Evolutionary conservation across 202 grass and related monocot species (phyloP), one percentile per base, ranked within the genome.

Genomic region (Brachypodium distachyon): DNA sequence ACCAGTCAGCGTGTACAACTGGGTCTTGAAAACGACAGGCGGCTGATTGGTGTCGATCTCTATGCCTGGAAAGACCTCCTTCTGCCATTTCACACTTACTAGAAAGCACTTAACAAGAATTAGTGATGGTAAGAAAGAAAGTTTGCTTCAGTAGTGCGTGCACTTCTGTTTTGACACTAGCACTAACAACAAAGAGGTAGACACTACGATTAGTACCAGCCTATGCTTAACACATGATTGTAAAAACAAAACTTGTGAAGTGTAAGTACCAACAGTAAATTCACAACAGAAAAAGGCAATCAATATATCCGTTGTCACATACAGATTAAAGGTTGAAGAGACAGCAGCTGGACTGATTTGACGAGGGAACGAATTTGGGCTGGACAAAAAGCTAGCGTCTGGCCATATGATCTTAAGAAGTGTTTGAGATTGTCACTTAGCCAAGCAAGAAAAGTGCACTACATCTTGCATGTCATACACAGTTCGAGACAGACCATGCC

Each of bases 31-130:
- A 76, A 99, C 87, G 76, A 91, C 18, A 10, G 96, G 96, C 7
- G 92, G 83, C 59, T 96, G 90, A 76, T 73, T 99, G 42, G 72
- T 96, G 72, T 99, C 92, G 19, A 99, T 89, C 85, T 96, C 92
- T 80, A 99, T 89, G 37, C 75, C 85, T 59, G 80, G 43, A 77
- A 96, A 96, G 38, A 93, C 73, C 81, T 96, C 85, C 74, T 99
- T 99, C 79, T 91, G 85, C 96, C 96, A 99, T 94, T 96, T 99
- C 47, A 99, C 87, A n/a, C 83, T 96, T 75, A 99, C 96, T 98
- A 80, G 39, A 84, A 50, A 81, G 81, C 73, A 73, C 63, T 74
- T 55, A 43, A 68, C 70, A 57, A 83, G 26, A 16, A 67, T 72
- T 33, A 77, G 56, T 50, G 69, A 47, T 31, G 31, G 81, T 51